A percentile compares a stretch with the other conserved stretches of the same genome.
Evolutionary conservation across 2,329 filamentous ascomycete genomes (phyloP).

Genomic region (Ilyonectria robusta): DNA sequence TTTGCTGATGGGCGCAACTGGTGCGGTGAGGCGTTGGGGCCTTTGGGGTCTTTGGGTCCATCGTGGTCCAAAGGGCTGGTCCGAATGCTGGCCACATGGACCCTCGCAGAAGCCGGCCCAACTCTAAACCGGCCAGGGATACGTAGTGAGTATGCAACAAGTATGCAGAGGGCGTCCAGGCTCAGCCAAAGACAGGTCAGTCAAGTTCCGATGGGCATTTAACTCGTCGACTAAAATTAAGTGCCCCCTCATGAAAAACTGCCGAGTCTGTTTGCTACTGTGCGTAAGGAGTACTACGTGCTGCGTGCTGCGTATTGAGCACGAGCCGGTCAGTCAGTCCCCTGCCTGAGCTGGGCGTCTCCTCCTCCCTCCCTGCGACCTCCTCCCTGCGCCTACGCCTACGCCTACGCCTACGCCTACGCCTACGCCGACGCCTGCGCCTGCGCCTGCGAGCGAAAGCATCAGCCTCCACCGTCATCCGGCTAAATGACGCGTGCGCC

Average conservation of each 20-base stretch:
- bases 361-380: too few species aligned
- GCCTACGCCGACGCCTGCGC: too few species aligned
- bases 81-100: slow-evolving; percentile 18
- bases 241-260: slow-evolving; percentile 16
- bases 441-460: not conserved
- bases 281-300: too few species aligned
- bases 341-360: too few species aligned
- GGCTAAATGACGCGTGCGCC: slow-evolving; percentile 47
- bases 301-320: too few species aligned
- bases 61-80: not conserved
- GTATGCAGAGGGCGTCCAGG: not conserved
- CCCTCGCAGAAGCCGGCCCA: slow-evolving; percentile 37
- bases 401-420: too few species aligned
- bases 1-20: slow-evolving; percentile 26
- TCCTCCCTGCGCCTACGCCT: too few species aligned
- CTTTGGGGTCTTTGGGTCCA: slow-evolving; percentile 6
- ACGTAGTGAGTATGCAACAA: not conserved
- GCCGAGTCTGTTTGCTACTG: slow-evolving; percentile 7
- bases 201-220: slow-evolving; percentile 28
- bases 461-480: slow-evolving; percentile 31
- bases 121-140: slow-evolving; percentile 40
- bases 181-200: slow-evolving; percentile 18
- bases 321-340: too few species aligned
- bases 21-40: slow-evolving; percentile 30
- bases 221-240: slow-evolving; percentile 27